These are phyloP conservation scores for Phytopythium oedochilum DNA, from an alignment of 352 stramenopile genomes.

Conservation along the genomic window DNA sequence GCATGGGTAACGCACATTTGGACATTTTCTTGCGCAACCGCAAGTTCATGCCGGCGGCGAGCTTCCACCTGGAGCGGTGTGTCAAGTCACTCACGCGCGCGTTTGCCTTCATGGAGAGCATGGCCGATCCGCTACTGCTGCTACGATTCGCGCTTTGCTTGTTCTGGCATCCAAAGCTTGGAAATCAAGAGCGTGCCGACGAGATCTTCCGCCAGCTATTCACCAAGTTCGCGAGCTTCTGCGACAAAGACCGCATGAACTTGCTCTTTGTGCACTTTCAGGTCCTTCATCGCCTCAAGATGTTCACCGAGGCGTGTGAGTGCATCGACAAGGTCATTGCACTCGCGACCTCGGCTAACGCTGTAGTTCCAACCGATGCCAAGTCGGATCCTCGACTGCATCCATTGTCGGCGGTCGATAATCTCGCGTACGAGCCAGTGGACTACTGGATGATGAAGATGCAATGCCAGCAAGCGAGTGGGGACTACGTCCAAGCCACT, in stretches of 20 bases:
- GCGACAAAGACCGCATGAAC: conserved; percentile 49
- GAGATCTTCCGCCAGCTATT: conserved; percentile 57
- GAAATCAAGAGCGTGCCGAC: conserved; percentile 44
- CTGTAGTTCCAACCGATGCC: not conserved
- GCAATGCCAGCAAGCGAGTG: conserved; percentile 55
- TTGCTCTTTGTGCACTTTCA: conserved; percentile 65
- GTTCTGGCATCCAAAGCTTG: conserved; percentile 48
- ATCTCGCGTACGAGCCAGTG: conserved; percentile 20
- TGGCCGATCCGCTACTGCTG: conserved; percentile 52
- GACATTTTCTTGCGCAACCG: conserved; percentile 56
- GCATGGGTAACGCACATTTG: conserved; percentile 55
- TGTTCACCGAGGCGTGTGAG: conserved; percentile 46
- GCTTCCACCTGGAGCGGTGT: conserved; percentile 46
- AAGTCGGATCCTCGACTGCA: not conserved
- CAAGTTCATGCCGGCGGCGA: conserved; percentile 50
- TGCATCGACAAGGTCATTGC: conserved; percentile 38
- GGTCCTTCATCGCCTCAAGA: conserved; percentile 43
- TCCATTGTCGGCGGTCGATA: not conserved
- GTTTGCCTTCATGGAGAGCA: conserved; percentile 58
- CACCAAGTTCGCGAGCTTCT: conserved; percentile 52
- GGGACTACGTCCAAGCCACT: conserved; percentile 49
- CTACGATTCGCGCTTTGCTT: conserved; percentile 57
- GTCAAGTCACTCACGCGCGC: conserved; percentile 53
- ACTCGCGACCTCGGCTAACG: not conserved
- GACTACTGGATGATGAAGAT: conserved; percentile 69